phyloP scores from a whole-genome alignment of 805 yeast genomes.

The Hanseniaspora taiwanica region DNA sequence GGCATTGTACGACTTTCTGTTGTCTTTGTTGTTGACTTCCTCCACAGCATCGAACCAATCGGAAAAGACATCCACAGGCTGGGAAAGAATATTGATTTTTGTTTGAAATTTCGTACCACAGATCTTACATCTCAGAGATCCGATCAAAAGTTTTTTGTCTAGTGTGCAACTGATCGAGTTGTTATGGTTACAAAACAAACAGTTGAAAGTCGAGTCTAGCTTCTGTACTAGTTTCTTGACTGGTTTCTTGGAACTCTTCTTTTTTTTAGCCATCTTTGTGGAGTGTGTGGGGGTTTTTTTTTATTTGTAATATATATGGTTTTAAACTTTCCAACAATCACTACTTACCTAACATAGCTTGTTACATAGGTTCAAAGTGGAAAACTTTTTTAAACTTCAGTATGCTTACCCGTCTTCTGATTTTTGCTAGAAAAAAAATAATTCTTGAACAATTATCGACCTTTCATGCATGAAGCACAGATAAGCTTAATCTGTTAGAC shows the following conservation, averaged over 20 bases:
- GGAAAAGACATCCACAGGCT: slow-evolving; percentile 88
- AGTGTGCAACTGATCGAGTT: slow-evolving; percentile 76
- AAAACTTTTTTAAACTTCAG: no score
- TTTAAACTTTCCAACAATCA: no score
- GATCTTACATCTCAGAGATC: slow-evolving; percentile 75
- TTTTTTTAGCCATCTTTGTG: slow-evolving; percentile 17
- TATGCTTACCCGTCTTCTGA: no score
- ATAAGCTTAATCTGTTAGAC: no score
- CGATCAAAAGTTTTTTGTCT: slow-evolving; percentile 72
- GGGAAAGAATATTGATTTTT: slow-evolving; percentile 60
- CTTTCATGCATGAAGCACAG: no score
- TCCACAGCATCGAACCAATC: slow-evolving; percentile 98
- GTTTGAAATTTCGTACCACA: slow-evolving; percentile 93
- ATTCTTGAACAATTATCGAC: no score
- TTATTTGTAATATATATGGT: no score
- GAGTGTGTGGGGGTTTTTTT: neutral
- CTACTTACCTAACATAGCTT: neutral
- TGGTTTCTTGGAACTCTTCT: slow-evolving; percentile 74
- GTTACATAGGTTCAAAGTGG: no score
- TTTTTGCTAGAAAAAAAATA: no score
- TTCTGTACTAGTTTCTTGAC: slow-evolving; percentile 63
- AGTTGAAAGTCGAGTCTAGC: slow-evolving; percentile 72
- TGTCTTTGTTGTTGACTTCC: slow-evolving; percentile 34
- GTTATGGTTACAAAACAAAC: slow-evolving; percentile 93
- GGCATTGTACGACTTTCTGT: slow-evolving; percentile 18